A percentile compares a stretch with the other conserved stretches of the same genome.
These are phyloP conservation scores for Stylosanthes scabra DNA, from an alignment of 331 rosid species.

Conservation along the genomic window DNA sequence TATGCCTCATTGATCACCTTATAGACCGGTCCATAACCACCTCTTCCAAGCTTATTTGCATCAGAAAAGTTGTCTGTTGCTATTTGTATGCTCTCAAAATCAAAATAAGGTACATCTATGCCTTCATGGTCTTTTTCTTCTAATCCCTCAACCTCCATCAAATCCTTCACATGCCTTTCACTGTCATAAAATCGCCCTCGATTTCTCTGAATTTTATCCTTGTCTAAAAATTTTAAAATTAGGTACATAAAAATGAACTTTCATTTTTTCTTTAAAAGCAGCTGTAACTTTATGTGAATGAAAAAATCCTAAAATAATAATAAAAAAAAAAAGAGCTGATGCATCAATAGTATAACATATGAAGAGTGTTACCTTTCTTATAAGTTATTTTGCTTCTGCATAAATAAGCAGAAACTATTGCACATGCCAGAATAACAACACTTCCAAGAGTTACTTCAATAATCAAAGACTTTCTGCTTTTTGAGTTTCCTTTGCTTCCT, in stretches of 20 bases:
- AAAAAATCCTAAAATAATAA: background rate
- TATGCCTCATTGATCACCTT: background rate
- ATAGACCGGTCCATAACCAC: constrained; percentile 44
- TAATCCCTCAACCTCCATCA: constrained; percentile 36
- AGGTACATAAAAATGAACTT: background rate
- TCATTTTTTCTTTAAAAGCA: background rate
- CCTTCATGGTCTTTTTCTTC: constrained; percentile 53
- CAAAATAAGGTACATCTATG: constrained; percentile 54
- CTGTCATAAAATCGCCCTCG: constrained; percentile 30
- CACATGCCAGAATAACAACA: constrained; percentile 21
- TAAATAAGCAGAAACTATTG: background rate
- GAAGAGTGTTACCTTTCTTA: constrained; percentile 32
- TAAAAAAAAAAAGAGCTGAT: background rate
- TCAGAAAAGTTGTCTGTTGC: constrained; percentile 60
- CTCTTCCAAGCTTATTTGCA: constrained; percentile 43
- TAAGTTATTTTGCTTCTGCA: constrained; percentile 41
- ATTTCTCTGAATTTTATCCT: constrained; percentile 4
- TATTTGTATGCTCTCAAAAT: constrained; percentile 47
- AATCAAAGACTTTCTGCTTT: background rate
- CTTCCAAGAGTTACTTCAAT: constrained; percentile 22
- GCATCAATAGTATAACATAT: too few species aligned
- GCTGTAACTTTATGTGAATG: background rate
- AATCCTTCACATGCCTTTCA: constrained; percentile 39
- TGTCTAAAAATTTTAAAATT: constrained; percentile 3
- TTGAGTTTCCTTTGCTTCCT: constrained; percentile 7